Evolutionary conservation across 2,329 filamentous ascomycete genomes (phyloP).

Genomic region (Emmonsiellopsis sp.): DNA sequence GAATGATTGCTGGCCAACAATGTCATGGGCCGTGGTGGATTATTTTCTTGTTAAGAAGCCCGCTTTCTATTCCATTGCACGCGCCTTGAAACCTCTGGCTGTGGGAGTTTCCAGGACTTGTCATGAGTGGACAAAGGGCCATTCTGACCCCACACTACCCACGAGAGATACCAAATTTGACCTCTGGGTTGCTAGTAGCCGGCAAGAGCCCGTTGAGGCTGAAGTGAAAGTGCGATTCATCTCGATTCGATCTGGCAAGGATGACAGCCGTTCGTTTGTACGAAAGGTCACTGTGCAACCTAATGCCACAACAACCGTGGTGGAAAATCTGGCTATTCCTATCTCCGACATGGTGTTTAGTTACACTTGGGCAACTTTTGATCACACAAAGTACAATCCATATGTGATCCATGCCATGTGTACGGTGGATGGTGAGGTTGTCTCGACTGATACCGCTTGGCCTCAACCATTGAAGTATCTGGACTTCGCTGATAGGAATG

Average conservation of each 20-base stretch:
- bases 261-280: slow-evolving; percentile 42
- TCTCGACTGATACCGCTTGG: slow-evolving; percentile 60
- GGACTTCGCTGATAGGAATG: slow-evolving; percentile 41
- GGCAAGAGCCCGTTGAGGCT: slow-evolving; percentile 21
- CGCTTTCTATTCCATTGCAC: slow-evolving; percentile 43
- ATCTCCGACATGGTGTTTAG: slow-evolving; percentile 9
- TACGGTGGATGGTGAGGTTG: slow-evolving; percentile 36
- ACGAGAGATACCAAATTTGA: slow-evolving; percentile 45
- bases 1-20: slow-evolving; percentile 61
- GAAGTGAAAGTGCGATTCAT: slow-evolving; percentile 40
- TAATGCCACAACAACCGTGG: slow-evolving; percentile 48
- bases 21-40: slow-evolving; percentile 57
- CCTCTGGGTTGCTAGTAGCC: slow-evolving; percentile 48
- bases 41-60: slow-evolving; percentile 44
- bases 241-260: slow-evolving; percentile 44
- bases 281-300: slow-evolving; percentile 39
- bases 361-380: neutral
- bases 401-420: slow-evolving; percentile 39
- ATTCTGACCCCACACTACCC: slow-evolving; percentile 39
- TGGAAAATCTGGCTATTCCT: slow-evolving; percentile 41
- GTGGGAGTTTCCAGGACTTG: slow-evolving; percentile 27
- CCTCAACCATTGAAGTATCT: slow-evolving; percentile 62
- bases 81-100: slow-evolving; percentile 40
- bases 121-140: neutral
- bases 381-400: slow-evolving; percentile 39